A percentile compares a stretch with the other conserved stretches of the same genome.
These are phyloP conservation scores for Phlebiopsis gigantea DNA, from an alignment of 768 basidiomycete species.

Conservation along the genomic window DNA sequence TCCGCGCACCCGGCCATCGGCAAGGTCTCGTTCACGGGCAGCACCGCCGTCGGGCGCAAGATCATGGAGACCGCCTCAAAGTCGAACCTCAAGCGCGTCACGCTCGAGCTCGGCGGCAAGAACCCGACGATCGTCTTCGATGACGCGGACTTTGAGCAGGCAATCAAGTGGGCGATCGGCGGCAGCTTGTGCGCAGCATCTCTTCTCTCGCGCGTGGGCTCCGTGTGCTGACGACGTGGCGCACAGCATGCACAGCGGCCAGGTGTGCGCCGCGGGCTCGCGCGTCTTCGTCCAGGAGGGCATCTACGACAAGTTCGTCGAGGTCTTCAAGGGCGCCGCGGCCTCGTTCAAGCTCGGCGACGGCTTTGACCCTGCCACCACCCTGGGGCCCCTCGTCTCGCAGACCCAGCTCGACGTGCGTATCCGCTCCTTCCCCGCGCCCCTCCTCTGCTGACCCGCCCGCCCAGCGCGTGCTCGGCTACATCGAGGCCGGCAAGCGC, in stretches of 20 bases:
- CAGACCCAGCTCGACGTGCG: constrained; percentile 40
- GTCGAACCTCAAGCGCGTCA: constrained; percentile 80
- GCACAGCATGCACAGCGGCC: constrained; percentile 22
- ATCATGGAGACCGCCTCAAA: constrained; percentile 76
- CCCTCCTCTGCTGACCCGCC: constrained; percentile 47
- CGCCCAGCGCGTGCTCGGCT: constrained; percentile 64
- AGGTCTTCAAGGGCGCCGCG: constrained; percentile 34
- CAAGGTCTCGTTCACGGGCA: constrained; percentile 79
- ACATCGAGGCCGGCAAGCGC: constrained; percentile 70
- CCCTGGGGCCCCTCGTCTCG: constrained; percentile 43
- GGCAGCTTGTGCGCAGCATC: constrained; percentile 1
- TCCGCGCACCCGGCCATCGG: constrained; percentile 56
- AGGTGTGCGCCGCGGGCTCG: constrained; percentile 47
- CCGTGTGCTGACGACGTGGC: not conserved
- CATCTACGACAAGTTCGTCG: constrained; percentile 55
- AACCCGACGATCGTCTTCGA: constrained; percentile 67
- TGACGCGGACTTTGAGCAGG: constrained; percentile 66
- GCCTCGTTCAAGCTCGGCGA: constrained; percentile 36
- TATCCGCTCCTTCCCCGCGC: constrained; percentile 20
- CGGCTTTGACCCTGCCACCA: constrained; percentile 33
- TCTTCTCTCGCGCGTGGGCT: not conserved
- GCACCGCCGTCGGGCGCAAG: constrained; percentile 71
- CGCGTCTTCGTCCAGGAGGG: constrained; percentile 52
- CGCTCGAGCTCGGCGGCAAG: constrained; percentile 80
- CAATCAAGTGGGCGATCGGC: not conserved